Evolutionary conservation across 139 green algal species (phyloP), one percentile per base, ranked within the genome.

Genomic region (Chlamydomonas sphaeroides): DNA sequence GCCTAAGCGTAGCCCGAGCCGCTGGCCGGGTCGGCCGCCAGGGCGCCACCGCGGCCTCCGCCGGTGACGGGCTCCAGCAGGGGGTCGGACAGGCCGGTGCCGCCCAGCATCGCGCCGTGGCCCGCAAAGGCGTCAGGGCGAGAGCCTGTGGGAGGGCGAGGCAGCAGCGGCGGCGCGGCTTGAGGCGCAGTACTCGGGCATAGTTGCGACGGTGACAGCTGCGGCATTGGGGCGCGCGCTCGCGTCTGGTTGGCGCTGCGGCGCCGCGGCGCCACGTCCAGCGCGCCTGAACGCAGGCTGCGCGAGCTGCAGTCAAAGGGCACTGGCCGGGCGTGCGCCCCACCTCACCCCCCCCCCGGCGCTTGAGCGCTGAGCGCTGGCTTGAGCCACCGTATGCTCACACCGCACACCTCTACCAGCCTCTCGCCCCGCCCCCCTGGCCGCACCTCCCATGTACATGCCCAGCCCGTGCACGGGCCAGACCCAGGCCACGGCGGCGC

Each of bases 401-500:
- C 30, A 36, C 30, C 5, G 11, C 11, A 7, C 56, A 8, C 30
- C 15, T 35, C 6, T 25, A n/a, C 38, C 36, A 0, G 25, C 38
- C 65, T 36, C 65, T 25, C 38, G 21, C 6, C 11, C 38, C 23
- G 20, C 38, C 5, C 23, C 38, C 38, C 0, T 5, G 18, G 20
- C 18, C 48, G 45, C 75, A 72, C 75, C 75, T 51, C 75, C 77
- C 65, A 84, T 76, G 49, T 67, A 84, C 48, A 67, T 76, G 48
- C 77, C 84, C 80, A 80, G 84, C 21, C 86, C 86, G 59, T 87
- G 74, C 56, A 79, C 70, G 10, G 69, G 57, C 35, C 78, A 63
- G 23, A 70, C 69, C 81, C 86, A 90, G n/a, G 36, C 62, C n/a
- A 85, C 69, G 26, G 76, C 81, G 20, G 77, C 42, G 10, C 75